A percentile compares a stretch with the other conserved stretches of the same genome.
phyloP scores from a whole-genome alignment of 345 rosid genomes.

The Streptanthus diversifolius region DNA sequence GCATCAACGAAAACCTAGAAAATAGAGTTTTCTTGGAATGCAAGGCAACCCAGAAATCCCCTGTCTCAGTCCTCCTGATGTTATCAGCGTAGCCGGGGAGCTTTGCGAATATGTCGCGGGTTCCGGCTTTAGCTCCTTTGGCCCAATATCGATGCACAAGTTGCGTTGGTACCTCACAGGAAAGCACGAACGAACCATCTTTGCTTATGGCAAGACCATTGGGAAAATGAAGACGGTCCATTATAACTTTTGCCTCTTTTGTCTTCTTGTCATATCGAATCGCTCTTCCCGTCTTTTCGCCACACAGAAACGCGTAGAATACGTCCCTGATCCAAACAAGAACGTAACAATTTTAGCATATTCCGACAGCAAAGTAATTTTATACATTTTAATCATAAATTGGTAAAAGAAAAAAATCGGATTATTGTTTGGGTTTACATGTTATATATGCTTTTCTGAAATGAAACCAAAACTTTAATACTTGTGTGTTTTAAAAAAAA shows the following conservation, averaged over 20 bases:
- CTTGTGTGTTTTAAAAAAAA: not conserved
- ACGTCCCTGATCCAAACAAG: constrained; percentile 30
- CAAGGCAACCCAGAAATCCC: constrained; percentile 65
- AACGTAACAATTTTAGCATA: not conserved
- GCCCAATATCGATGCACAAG: constrained; percentile 48
- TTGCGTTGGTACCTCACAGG: constrained; percentile 43
- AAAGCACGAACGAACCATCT: constrained; percentile 49
- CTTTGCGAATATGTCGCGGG: constrained; percentile 41
- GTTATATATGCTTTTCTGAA: not conserved
- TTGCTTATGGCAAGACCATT: constrained; percentile 75
- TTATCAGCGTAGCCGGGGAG: constrained; percentile 64
- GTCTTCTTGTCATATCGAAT: constrained; percentile 54
- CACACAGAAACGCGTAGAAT: constrained; percentile 35
- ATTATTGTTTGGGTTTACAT: not conserved
- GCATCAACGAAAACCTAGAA: constrained; percentile 35
- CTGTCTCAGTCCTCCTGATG: constrained; percentile 44
- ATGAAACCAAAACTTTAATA: not conserved
- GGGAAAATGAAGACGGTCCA: constrained; percentile 50
- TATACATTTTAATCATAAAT: not conserved
- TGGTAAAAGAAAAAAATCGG: not conserved
- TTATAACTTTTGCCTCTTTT: constrained; percentile 47
- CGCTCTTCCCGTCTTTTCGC: constrained; percentile 60
- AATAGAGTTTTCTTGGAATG: constrained; percentile 42
- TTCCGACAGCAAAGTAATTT: not conserved
- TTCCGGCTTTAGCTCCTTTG: constrained; percentile 39